Evolutionary conservation across 1,284 basidiomycete genomes (phyloP).

Genomic region (Trametes sp.): DNA sequence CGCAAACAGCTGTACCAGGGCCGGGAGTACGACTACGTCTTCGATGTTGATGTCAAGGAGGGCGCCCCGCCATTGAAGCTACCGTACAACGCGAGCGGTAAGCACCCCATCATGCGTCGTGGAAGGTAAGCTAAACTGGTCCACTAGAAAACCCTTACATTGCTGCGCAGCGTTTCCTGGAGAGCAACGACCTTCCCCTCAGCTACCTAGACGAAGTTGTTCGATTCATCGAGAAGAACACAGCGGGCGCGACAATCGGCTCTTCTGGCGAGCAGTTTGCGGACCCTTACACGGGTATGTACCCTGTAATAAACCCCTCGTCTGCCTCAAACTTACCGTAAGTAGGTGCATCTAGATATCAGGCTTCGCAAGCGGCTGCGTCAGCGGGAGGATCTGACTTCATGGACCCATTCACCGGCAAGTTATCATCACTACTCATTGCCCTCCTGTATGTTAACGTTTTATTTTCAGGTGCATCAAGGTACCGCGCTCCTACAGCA

Average conservation of each 20-base stretch:
- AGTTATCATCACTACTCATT: constrained; percentile 29
- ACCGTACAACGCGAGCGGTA: constrained; percentile 90
- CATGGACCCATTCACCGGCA: constrained; percentile 48
- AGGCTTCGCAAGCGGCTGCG: constrained; percentile 45
- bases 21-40: constrained; percentile 98
- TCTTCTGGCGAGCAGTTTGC: constrained; percentile 64
- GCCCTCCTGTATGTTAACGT: not conserved
- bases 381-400: constrained; percentile 40
- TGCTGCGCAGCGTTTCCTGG: constrained; percentile 91
- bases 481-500: constrained; percentile 41
- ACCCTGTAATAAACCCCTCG: not conserved
- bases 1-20: constrained; percentile 91
- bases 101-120: constrained; percentile 29
- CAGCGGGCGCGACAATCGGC: constrained; percentile 78
- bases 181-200: constrained; percentile 84
- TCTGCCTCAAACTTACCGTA: constrained; percentile 14
- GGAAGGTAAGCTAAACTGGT: not conserved
- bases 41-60: constrained; percentile 96
- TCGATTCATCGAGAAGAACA: constrained; percentile 93
- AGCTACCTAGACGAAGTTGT: constrained; percentile 93
- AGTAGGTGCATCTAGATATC: constrained; percentile 68
- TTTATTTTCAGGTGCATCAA: constrained; percentile 46
- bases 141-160: constrained; percentile 87
- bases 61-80: constrained; percentile 93
- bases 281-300: constrained; percentile 90